Conservation (phyloP, 306 rosid genomes). For the Cucumis melo region DNA sequence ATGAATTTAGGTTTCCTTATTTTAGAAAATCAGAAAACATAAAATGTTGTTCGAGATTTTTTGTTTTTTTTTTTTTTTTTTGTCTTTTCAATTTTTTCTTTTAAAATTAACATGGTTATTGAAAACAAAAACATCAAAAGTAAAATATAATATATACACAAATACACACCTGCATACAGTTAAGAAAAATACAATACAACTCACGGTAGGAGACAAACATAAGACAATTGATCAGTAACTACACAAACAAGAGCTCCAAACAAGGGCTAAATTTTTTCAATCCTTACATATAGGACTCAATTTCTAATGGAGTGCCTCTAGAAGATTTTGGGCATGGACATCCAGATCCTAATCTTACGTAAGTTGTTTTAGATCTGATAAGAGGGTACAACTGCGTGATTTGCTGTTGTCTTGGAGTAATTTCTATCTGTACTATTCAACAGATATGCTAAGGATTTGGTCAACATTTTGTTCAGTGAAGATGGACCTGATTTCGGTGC, state of each 20-base stretch:
- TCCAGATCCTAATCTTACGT: slow-evolving; percentile 99
- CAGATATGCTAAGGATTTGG: slow-evolving; percentile 94
- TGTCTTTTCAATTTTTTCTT: background rate
- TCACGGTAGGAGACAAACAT: background rate
- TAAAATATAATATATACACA: background rate
- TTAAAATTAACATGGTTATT: background rate
- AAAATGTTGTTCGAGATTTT: background rate
- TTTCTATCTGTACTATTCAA: slow-evolving; percentile 15
- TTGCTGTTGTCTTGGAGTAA: background rate
- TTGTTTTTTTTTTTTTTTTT: background rate
- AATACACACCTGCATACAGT: background rate
- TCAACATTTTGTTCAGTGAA: slow-evolving; percentile 51
- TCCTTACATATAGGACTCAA: slow-evolving; percentile 65
- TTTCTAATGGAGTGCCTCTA: slow-evolving; percentile 77
- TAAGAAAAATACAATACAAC: background rate
- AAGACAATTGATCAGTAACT: background rate
- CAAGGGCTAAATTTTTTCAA: slow-evolving; percentile 12
- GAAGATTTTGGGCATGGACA: slow-evolving; percentile 97
- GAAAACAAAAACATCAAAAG: background rate
- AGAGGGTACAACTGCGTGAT: slow-evolving; percentile 1
- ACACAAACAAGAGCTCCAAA: background rate
- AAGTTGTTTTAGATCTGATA: slow-evolving; percentile 16
- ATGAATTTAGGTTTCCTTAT: background rate
- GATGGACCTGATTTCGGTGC: slow-evolving; percentile 96
- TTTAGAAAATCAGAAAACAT: background rate